These are phyloP conservation scores for Kalmanozyma brasiliensis DNA, from an alignment of 1,284 basidiomycete genomes.

Conservation along the genomic window DNA sequence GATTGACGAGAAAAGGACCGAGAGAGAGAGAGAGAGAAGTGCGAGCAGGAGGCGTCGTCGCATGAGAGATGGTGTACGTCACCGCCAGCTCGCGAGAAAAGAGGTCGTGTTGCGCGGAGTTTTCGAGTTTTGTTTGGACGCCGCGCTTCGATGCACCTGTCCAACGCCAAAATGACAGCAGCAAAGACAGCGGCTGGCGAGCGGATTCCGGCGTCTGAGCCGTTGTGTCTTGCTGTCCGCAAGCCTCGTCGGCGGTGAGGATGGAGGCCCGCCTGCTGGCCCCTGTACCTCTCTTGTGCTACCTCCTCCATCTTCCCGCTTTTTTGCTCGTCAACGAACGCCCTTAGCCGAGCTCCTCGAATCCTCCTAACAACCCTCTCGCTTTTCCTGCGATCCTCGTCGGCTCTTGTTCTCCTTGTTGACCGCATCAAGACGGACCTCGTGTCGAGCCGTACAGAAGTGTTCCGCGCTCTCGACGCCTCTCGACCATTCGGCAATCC, in stretches of 20 bases:
- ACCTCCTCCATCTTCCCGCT: background rate
- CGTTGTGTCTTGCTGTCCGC: too few species aligned
- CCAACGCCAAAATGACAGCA: background rate
- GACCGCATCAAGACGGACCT: background rate
- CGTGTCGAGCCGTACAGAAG: too few species aligned
- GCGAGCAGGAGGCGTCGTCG: background rate
- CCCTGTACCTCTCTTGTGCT: constrained; percentile 1
- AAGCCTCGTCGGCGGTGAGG: too few species aligned
- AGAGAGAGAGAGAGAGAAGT: too few species aligned
- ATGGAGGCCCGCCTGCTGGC: too few species aligned
- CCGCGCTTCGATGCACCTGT: background rate
- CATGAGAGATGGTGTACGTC: constrained; percentile 7
- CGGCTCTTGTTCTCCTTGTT: background rate
- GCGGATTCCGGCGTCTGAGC: too few species aligned
- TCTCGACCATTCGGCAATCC: constrained; percentile 5
- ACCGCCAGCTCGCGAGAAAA: too few species aligned
- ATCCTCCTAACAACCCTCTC: background rate
- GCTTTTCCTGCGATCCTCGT: background rate
- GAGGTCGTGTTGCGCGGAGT: background rate
- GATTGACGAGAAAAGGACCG: too few species aligned
- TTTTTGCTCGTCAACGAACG: background rate
- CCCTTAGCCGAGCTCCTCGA: constrained; percentile 21
- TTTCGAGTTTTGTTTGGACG: background rate
- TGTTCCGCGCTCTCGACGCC: constrained; percentile 5
- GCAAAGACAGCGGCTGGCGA: too few species aligned